Base-by-base conservation (phyloP, 768 basidiomycete species). In the Lactifluus rugatus region DNA sequence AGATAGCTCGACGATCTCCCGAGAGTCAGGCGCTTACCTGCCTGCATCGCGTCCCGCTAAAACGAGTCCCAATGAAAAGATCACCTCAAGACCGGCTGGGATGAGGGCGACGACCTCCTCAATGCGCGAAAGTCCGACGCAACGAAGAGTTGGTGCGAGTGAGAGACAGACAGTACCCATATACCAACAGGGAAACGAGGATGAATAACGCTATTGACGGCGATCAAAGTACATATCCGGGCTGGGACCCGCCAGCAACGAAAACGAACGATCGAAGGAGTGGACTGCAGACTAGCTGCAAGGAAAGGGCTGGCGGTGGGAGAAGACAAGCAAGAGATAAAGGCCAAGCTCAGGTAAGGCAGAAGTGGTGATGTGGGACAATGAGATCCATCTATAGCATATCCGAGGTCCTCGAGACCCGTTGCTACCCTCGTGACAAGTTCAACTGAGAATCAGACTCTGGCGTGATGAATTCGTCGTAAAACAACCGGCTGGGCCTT, bases 71-170 rank as follows among this genome's bases (percentile, higher is more conserved):
- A 80, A 69, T 28, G 81, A 75, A 64, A 84, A 80, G 39, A 89
- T 65, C 60, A 81, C 69, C 70, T 89, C 87, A 52, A 89, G 66
- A 41, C 71, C 79, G 17, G 83, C 76, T 31, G 87, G 86, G 59
- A 88, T 76, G 61, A 87, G 70, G 54, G 89, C 70, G 41, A 78
- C 64, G 36, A 72, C 69, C 54, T 73, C 75, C 70, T 89, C 70
- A 25, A 72, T 63, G 48, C 58, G 65, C 52, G 75, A 72, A 57
- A 85, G 75, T 45, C 76, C 74, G 61, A 78, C 70, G 68, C 88
- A 91, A 59, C 88, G 88, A 62, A 91, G 79, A 62, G 81, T 85
- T 41, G 84, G 71, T 57, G 83, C 80, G 37, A 80, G 72, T 31
- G 89, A 89, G 61, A 90, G 73, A 71, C 88, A 91, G 66, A 81